These are phyloP conservation scores for Colletotrichum theobromicola DNA, from an alignment of 2,329 filamentous ascomycete genomes.

Conservation along the genomic window DNA sequence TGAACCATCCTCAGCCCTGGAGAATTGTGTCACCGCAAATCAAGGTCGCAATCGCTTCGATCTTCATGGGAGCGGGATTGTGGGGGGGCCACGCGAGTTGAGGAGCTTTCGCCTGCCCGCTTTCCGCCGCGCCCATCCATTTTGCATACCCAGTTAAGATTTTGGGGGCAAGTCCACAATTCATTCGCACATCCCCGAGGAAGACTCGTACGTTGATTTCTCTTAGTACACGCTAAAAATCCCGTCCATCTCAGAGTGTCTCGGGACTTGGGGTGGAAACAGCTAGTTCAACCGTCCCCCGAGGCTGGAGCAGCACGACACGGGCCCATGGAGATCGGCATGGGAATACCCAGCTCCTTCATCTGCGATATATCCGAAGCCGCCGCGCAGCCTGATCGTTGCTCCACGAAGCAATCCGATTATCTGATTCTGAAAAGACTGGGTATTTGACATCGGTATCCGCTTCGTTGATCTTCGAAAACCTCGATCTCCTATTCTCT, in stretches of 20 bases:
- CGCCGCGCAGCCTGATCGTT: not conserved
- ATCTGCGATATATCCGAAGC: not conserved
- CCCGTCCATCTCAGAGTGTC: not conserved
- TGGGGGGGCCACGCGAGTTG: not conserved
- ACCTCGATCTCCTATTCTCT: not conserved
- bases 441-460: not conserved
- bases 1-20: not conserved
- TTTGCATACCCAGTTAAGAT: not conserved
- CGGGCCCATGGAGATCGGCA: not conserved
- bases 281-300: not conserved
- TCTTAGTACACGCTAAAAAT: not conserved
- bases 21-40: not conserved
- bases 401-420: not conserved
- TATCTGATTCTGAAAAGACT: not conserved
- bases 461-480: not conserved
- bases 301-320: not conserved
- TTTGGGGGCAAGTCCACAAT: not conserved
- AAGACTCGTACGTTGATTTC: not conserved
- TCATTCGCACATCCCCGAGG: not conserved
- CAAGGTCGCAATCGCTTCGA: not conserved
- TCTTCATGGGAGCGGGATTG: not conserved
- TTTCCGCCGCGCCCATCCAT: not conserved
- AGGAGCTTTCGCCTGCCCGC: not conserved
- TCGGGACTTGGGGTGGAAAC: not conserved
- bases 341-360: not conserved